Conservation (phyloP, 345 rosid genomes). For the Populus pruinosa region DNA sequence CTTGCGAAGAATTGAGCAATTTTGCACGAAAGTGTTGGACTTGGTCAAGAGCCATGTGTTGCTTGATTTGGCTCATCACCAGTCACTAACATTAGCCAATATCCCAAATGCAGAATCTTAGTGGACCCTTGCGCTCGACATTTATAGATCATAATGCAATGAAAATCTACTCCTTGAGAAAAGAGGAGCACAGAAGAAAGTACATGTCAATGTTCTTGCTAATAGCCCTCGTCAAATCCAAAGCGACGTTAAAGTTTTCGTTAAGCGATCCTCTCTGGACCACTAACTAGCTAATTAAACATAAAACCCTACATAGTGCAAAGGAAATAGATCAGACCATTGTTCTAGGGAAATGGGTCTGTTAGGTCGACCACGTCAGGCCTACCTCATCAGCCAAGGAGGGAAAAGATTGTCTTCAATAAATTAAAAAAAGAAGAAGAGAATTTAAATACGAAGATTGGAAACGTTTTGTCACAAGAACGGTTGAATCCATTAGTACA, state of each 20-base stretch:
- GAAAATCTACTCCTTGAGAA: slow-evolving; percentile 9
- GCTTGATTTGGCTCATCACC: neutral
- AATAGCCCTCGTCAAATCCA: slow-evolving; percentile 2
- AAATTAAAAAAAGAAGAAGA: neutral
- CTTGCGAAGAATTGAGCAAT: no score
- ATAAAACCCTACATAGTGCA: slow-evolving; percentile 27
- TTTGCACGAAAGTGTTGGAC: no score
- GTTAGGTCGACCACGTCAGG: slow-evolving; percentile 28
- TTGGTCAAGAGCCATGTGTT: slow-evolving; percentile 8
- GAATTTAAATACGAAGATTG: neutral
- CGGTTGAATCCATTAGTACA: slow-evolving; percentile 24
- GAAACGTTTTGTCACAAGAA: neutral
- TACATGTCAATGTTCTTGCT: slow-evolving; percentile 9
- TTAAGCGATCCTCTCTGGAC: slow-evolving; percentile 19
- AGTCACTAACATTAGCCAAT: neutral
- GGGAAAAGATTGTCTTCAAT: neutral
- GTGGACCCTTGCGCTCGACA: slow-evolving; percentile 39
- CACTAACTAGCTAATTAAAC: slow-evolving; percentile 16
- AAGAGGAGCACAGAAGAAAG: slow-evolving; percentile 1
- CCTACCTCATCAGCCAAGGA: slow-evolving; percentile 26
- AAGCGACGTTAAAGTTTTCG: slow-evolving; percentile 12
- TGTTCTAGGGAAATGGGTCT: slow-evolving; percentile 44
- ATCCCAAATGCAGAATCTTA: slow-evolving; percentile 14
- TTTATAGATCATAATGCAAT: slow-evolving; percentile 17
- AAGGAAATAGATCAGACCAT: slow-evolving; percentile 34